Evolutionary conservation across 176 grass and related monocot species (phyloP), one percentile per base, ranked within the genome.

Genomic region (Panicum miliaceum): DNA sequence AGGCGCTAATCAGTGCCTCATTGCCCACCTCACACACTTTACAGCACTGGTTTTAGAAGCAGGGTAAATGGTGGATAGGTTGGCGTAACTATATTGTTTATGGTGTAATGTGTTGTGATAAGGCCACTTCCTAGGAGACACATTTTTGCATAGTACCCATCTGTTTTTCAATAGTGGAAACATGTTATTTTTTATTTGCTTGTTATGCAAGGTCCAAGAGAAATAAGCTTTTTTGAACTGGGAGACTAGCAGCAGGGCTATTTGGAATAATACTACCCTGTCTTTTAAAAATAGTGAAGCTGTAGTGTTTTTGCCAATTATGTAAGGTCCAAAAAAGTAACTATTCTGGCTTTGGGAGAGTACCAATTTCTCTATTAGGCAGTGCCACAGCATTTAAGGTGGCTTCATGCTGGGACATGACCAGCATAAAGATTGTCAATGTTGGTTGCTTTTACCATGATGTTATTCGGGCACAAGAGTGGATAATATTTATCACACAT

Each of bases 151-250:
- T n/a, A 22, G 52, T 46, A 67, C 2, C 16, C 6, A 3, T 56
- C 23, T 84, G 4, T 68, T 76, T 57, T 68, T 40, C 43, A 52
- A 67, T 56, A 75, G 23, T 77, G 47, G 34, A 57, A 68, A 73
- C n/a, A 73, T 73, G 42, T 42, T 81, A 36, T 62, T 69, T 72
- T 23, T 34, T 51, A 15, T 35, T 36, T 37, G 20, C 56, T 0
- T 8, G 22, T 29, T n/a, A 35, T 51, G 77, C 25, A 79, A 35
- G 26, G 16, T 66, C 42, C 14, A 35, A 48, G 60, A n/a, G 19
- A 76, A 50, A 47, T 65, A 35, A 79, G 42, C n/a, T 11, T 43
- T 36, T 43, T 77, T 58, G n/a, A 14, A 11, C 56, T 77, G 75
- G 36, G 37, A 43, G 50, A 76, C 10, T 45, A 62, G 7, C 22